Evolutionary conservation across 495 filamentous ascomycete species (phyloP).

Genomic region (Daldinia decipiens): DNA sequence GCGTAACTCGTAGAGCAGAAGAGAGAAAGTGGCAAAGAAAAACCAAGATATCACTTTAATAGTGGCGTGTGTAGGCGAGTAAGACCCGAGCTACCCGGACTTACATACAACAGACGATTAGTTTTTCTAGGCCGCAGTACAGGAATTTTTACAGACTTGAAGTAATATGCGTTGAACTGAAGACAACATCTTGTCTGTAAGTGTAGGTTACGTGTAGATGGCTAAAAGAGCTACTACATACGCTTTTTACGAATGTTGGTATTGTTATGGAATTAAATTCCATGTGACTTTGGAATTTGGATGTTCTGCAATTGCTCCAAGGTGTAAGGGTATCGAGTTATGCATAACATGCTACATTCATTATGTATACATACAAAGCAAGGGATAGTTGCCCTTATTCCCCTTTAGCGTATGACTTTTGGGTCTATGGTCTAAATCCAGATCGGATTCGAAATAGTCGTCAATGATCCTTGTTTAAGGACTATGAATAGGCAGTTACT

Average conservation of each 20-base stretch:
- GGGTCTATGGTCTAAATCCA: neutral
- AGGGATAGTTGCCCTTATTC: conserved; percentile 2
- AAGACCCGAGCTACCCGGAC: conserved; percentile 24
- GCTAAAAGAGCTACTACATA: neutral
- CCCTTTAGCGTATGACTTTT: neutral
- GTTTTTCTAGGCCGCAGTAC: no score
- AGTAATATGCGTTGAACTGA: neutral
- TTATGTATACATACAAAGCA: conserved; percentile 5
- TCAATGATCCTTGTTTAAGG: neutral
- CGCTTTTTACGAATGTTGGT: neutral
- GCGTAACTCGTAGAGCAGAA: neutral
- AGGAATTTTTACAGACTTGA: no score
- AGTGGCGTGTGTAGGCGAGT: neutral
- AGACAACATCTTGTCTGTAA: neutral
- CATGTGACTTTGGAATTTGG: neutral
- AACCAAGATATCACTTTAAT: neutral
- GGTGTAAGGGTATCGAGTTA: conserved; percentile 8
- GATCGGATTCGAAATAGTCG: neutral
- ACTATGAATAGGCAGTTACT: neutral
- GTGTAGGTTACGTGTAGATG: neutral
- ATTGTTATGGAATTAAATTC: neutral
- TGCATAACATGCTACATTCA: neutral
- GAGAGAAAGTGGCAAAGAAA: neutral
- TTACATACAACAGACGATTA: neutral
- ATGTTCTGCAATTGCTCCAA: neutral